Evolutionary conservation across 129 eudicot genomes (phyloP).

Genomic region (Chrysanthemum lavandulifolium): DNA sequence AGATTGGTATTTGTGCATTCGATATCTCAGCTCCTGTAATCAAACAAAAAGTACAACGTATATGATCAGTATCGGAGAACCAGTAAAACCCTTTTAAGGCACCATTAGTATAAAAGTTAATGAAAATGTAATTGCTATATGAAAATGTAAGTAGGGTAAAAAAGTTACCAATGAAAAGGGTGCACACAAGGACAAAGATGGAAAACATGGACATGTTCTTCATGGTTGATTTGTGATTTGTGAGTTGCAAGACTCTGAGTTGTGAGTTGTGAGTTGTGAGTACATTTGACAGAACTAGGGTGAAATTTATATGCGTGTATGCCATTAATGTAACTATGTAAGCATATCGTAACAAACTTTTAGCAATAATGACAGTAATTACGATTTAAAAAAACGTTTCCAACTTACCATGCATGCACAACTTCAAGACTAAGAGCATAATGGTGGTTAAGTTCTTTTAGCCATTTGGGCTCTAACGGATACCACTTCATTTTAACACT

Average conservation of each 20-base stretch:
- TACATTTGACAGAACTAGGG: not conserved
- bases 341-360: too few species aligned
- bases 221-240: conserved; percentile 9
- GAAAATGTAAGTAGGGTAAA: not conserved
- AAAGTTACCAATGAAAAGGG: not conserved
- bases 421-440: too few species aligned
- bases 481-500: too few species aligned
- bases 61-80: not conserved
- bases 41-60: not conserved
- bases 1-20: not conserved
- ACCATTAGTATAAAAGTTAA: too few species aligned
- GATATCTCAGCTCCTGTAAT: not conserved
- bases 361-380: not conserved
- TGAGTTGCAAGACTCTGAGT: not conserved
- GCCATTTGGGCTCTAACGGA: too few species aligned
- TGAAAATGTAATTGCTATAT: too few species aligned
- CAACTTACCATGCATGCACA: too few species aligned
- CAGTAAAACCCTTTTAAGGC: not conserved
- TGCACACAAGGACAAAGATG: conserved; percentile 2
- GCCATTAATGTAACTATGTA: not conserved
- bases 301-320: not conserved
- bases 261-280: not conserved
- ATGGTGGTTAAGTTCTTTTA: too few species aligned
- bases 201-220: conserved; percentile 13
- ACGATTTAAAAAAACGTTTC: not conserved